Base-by-base conservation (phyloP, 805 yeast species). In the Ogataea naganishii region DNA sequence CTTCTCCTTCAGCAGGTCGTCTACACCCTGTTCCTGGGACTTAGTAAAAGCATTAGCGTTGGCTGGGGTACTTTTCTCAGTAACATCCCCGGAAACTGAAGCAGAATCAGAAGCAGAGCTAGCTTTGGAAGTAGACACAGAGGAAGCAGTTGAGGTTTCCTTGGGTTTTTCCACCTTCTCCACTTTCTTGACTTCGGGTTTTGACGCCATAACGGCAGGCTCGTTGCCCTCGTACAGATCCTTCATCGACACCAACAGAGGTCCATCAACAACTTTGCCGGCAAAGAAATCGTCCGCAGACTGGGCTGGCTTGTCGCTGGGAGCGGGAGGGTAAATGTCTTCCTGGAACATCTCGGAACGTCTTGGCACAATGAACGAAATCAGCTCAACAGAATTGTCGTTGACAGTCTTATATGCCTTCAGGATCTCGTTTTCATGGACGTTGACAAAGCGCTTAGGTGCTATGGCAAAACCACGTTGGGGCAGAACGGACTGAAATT, bases 401-500 rank as follows among this genome's bases (percentile, higher is more conserved):
- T 79, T 80, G 18, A 84, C 82, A n/a, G 94, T 77, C 62, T 92
- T 92, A 64, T 68, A 92, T 25, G 80, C 73, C 46, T 74, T 75
- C 34, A 84, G 66, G 24, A 92, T 75, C 58, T 92, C 98, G 51
- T 84, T 88, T 22, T 83, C 92, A 38, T 72, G 72, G 22, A 85
- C 70, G 43, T 79, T 78, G 7, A 88, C 88, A 12, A 72, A 66
- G 41, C 83, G 66, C 52, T 85, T 85, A 31, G 98, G 97, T 9
- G 89, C 74, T 28, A 80, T 70, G 0, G 96, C 94, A 51, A 89
- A 77, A 2, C 99, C 99, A 56, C 98, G 80, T 65, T 92, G 98
- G 2, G 98, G 92, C 20, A 84, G 94, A 3, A 76, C 72, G 4
- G 96, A 85, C 37, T 78, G 77, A 55, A 71, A 92, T 53, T 89